Percentiles rank a stretch among this genome's conserved stretches.
Evolutionary conservation across 1,284 basidiomycete species (phyloP).

Genomic region (Microbotryum saponariae): DNA sequence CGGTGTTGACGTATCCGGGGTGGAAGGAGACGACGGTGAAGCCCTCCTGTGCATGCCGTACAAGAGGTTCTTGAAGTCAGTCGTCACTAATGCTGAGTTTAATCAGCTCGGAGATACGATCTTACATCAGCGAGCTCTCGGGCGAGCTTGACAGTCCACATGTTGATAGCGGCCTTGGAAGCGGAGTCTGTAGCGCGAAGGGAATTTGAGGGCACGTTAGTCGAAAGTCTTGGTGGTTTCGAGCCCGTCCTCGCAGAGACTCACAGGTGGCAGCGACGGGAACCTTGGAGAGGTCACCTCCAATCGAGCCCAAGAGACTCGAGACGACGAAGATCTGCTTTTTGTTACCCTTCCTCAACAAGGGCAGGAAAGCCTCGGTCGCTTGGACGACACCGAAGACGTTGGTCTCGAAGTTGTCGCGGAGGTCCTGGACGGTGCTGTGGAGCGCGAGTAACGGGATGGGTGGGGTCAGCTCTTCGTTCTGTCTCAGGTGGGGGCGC

Average conservation of each 20-base stretch:
- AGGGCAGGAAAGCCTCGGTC: slow-evolving; percentile 3
- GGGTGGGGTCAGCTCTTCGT: too few relatives aligned
- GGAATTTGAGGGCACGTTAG: too few relatives aligned
- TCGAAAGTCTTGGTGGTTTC: too few relatives aligned
- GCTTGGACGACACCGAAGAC: slow-evolving; percentile 5
- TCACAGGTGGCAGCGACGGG: too few relatives aligned
- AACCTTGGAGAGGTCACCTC: too few relatives aligned
- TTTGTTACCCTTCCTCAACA: slow-evolving; percentile 1
- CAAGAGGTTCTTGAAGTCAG: too few relatives aligned
- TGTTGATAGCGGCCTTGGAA: slow-evolving; percentile 14
- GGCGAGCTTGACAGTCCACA: slow-evolving; percentile 6
- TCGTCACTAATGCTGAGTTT: too few relatives aligned
- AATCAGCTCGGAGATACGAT: too few relatives aligned
- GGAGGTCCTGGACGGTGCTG: neutral
- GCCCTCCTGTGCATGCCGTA: neutral
- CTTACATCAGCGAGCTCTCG: neutral
- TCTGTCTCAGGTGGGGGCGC: too few relatives aligned
- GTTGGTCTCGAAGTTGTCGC: slow-evolving; percentile 3
- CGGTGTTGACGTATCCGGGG: slow-evolving; percentile 11
- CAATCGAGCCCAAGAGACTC: neutral
- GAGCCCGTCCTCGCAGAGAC: too few relatives aligned
- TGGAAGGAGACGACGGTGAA: slow-evolving; percentile 17
- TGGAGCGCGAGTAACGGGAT: neutral
- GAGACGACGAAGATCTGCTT: slow-evolving; percentile 3
- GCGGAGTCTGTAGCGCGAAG: neutral